phyloP scores from a whole-genome alignment of 164 flowering plant species.

The Paratinospora sagittata region DNA sequence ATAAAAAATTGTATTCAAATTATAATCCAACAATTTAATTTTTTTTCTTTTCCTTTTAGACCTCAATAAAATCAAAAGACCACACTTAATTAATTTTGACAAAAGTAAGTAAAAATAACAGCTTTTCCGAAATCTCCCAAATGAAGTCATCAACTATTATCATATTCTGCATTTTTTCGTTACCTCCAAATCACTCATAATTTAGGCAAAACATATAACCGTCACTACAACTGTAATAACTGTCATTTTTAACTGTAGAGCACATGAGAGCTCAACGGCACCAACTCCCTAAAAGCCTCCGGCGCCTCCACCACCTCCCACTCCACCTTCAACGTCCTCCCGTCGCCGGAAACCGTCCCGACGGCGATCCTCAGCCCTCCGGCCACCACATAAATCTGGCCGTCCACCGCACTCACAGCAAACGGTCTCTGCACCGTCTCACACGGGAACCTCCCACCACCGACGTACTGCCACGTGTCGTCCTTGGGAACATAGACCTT shows the following conservation, averaged over 20 bases:
- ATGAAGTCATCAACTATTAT: too few species aligned
- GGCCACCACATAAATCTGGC: conserved; percentile 34
- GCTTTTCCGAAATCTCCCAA: too few species aligned
- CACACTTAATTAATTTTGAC: too few species aligned
- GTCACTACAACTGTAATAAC: conserved; percentile 2
- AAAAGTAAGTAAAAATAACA: too few species aligned
- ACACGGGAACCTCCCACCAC: conserved; percentile 37
- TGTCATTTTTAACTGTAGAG: conserved; percentile 30
- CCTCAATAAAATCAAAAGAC: too few species aligned
- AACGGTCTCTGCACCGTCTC: conserved; percentile 35
- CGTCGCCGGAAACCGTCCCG: conserved; percentile 25
- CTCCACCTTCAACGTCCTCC: conserved; percentile 17
- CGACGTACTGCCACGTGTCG: conserved; percentile 43
- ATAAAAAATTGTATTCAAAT: too few species aligned
- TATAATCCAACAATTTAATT: too few species aligned
- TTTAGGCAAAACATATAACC: too few species aligned
- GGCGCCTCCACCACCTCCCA: conserved; percentile 46
- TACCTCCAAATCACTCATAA: too few species aligned
- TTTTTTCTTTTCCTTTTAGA: too few species aligned
- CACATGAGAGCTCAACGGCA: conserved; percentile 37
- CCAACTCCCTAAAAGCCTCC: conserved; percentile 22
- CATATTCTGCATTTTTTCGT: too few species aligned
- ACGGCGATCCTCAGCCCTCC: conserved; percentile 32
- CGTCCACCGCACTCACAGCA: conserved; percentile 31
- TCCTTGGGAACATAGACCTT: conserved; percentile 32